A percentile compares a stretch with the other conserved stretches of the same genome.
phyloP scores from a whole-genome alignment of 129 eudicot genomes.

The Lactuca saligna region DNA sequence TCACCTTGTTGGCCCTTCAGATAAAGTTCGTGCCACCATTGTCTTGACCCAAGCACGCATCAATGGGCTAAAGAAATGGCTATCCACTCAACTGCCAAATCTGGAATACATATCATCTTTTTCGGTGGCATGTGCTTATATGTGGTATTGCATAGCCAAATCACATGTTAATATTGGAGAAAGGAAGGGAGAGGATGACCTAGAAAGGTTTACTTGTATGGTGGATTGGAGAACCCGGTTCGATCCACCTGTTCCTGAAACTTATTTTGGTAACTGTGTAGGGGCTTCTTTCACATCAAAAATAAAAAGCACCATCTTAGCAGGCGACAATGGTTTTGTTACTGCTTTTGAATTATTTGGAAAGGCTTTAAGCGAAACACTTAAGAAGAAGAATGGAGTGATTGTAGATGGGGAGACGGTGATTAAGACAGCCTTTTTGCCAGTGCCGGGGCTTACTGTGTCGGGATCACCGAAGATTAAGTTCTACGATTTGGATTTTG shows the following conservation, averaged over 20 bases:
- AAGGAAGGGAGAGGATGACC: slow-evolving; percentile 5
- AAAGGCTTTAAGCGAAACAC: slow-evolving; percentile 3
- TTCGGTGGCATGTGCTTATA: slow-evolving; percentile 30
- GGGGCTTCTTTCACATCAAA: background rate
- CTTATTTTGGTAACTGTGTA: slow-evolving; percentile 37
- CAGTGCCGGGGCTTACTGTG: background rate
- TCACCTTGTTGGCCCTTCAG: slow-evolving; percentile 13
- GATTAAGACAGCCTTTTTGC: background rate
- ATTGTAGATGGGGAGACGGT: slow-evolving; percentile 8
- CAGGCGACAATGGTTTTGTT: slow-evolving; percentile 14
- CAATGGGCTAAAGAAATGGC: slow-evolving; percentile 25
- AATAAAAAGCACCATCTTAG: slow-evolving; percentile 10
- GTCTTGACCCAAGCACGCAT: slow-evolving; percentile 27
- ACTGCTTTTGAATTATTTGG: slow-evolving; percentile 13
- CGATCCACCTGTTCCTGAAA: slow-evolving; percentile 26
- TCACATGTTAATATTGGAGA: slow-evolving; percentile 3
- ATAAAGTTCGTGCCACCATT: slow-evolving; percentile 46
- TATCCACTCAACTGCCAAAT: slow-evolving; percentile 5
- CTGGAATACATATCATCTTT: slow-evolving; percentile 39
- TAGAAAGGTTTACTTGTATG: slow-evolving; percentile 15
- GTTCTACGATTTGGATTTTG: slow-evolving; percentile 30
- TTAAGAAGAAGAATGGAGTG: slow-evolving; percentile 6
- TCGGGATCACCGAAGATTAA: slow-evolving; percentile 31
- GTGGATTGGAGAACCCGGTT: slow-evolving; percentile 31
- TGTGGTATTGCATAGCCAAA: slow-evolving; percentile 41